A percentile compares a stretch with the other conserved stretches of the same genome.
These are phyloP conservation scores for Hypoxylon sp. DNA, from an alignment of 2,329 filamentous ascomycete species.

Conservation along the genomic window DNA sequence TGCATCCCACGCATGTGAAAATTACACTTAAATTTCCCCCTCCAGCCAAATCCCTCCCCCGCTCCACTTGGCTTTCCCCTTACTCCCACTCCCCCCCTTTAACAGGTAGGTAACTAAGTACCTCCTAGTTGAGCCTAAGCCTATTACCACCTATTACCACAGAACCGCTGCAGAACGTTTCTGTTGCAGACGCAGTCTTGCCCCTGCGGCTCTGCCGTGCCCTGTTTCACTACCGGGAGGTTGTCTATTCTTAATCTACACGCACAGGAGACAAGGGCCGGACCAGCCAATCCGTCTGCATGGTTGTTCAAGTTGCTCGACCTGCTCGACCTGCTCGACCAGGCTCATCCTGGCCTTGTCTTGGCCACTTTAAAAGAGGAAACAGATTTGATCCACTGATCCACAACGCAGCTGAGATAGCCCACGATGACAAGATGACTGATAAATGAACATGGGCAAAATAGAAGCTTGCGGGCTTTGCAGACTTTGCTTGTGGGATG, in stretches of 20 bases:
- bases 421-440: background rate
- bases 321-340: too few species aligned
- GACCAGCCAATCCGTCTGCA: slow-evolving; percentile 32
- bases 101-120: too few species aligned
- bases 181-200: slow-evolving; percentile 15
- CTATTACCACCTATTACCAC: too few species aligned
- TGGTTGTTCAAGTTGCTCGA: too few species aligned
- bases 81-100: too few species aligned
- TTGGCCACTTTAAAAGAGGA: slow-evolving; percentile 29
- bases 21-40: slow-evolving; percentile 20
- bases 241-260: slow-evolving; percentile 35
- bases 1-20: slow-evolving; percentile 36
- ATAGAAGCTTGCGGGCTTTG: too few species aligned
- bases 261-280: slow-evolving; percentile 28
- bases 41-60: slow-evolving; percentile 5
- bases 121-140: too few species aligned
- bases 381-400: slow-evolving; percentile 35
- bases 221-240: slow-evolving; percentile 36
- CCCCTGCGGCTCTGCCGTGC: slow-evolving; percentile 39
- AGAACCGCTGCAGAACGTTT: slow-evolving; percentile 6
- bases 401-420: slow-evolving; percentile 35
- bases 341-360: too few species aligned
- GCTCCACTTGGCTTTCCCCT: background rate
- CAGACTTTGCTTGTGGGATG: too few species aligned
- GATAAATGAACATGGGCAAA: slow-evolving; percentile 24